Evolutionary conservation across 2,329 filamentous ascomycete species (phyloP), one percentile per base, ranked within the genome.

Genomic region (Sphaerulina musiva): DNA sequence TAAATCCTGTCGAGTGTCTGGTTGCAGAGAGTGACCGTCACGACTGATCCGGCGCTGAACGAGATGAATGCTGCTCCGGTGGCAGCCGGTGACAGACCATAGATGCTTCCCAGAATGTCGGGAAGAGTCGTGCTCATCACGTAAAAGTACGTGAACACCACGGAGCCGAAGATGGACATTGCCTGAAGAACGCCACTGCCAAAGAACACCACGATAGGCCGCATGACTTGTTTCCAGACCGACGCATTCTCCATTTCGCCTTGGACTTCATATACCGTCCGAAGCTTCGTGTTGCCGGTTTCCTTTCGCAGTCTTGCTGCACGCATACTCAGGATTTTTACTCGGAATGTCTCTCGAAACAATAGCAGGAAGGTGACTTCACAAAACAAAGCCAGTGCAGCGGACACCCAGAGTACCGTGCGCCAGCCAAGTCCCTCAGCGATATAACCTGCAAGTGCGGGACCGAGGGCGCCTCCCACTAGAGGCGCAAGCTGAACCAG

Each of bases 271-370:
- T 57, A 61, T 14, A 62, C 54, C 42, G 58, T 63, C 26, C 63
- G 51, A 31, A 55, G 46, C 1, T 42, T 49, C 2, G 17, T 10
- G 45, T 60, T 53, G 4, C 56, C 53, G 46, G 65, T 48, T 55
- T 66, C 49, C 58, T 55, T 54, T 14, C 58, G 55, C 52, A 66
- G 31, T 48, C 54, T 54, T 59, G 64, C 61, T 5, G 70, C 77
- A 48, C 74, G 69, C 2, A 71, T 70, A 42, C 73, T 67, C 41
- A 84, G 67, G 44, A 85, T 81, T 1, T 74, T 69, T 40, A 81
- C 74, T 62, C 77, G 78, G 67, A 85, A 85, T 10, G 83, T 85
- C 69, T 86, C 83, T 5, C 74, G 69, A 62, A 80, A 81, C 61
- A 70, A 76, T 0, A 69, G 69, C 6, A 83, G 64, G 57, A 83